These are phyloP conservation scores for Magnusiomyces paraingens DNA, from an alignment of 1,139 yeast species.

Conservation along the genomic window DNA sequence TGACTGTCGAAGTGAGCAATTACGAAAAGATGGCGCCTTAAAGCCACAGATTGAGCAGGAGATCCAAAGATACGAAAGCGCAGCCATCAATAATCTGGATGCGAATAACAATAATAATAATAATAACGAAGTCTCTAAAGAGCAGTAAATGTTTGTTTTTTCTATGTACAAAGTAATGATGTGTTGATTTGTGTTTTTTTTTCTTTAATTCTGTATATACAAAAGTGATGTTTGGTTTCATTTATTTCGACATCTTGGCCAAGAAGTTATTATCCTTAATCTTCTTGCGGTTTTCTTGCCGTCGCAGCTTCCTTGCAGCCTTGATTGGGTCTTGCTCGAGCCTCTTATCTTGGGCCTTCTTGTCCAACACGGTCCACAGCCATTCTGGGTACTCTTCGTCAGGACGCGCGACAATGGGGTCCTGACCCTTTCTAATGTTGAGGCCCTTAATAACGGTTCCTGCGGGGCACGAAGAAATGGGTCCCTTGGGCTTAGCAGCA, in stretches of 20 bases:
- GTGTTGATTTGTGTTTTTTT: background rate
- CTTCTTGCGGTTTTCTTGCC: slow-evolving; percentile 57
- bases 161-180: too few species aligned
- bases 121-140: too few species aligned
- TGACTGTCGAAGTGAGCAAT: slow-evolving; percentile 11
- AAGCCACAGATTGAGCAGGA: slow-evolving; percentile 7
- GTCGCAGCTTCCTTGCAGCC: slow-evolving; percentile 61
- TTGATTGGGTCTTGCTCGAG: slow-evolving; percentile 52
- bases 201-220: background rate
- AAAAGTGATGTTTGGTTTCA: background rate
- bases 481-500: slow-evolving; percentile 2
- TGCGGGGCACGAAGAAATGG: slow-evolving; percentile 40
- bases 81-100: background rate
- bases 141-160: too few species aligned
- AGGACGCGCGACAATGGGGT: slow-evolving; percentile 84
- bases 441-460: slow-evolving; percentile 75
- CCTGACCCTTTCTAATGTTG: slow-evolving; percentile 69
- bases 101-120: background rate
- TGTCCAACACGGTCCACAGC: slow-evolving; percentile 87
- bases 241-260: slow-evolving; percentile 30
- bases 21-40: slow-evolving; percentile 12
- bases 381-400: slow-evolving; percentile 90
- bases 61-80: background rate
- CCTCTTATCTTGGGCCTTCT: slow-evolving; percentile 43
- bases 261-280: slow-evolving; percentile 74